Percentiles rank a stretch among this genome's conserved stretches.
Conservation (phyloP, 2,329 filamentous ascomycete species). For the Beauveria scarabaeidicola region DNA sequence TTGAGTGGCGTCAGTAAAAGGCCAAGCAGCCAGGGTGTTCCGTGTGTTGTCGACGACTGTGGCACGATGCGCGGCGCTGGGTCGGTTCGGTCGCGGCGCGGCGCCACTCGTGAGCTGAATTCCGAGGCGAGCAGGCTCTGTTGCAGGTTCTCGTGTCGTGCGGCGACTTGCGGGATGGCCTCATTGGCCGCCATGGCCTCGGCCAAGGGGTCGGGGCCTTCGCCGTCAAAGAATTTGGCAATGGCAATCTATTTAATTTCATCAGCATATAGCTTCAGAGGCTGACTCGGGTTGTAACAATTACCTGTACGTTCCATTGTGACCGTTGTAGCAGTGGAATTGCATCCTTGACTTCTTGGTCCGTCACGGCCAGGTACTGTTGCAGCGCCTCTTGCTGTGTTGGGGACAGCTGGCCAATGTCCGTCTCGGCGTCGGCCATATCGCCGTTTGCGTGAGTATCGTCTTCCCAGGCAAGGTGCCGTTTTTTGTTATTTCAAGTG, state of each 20-base stretch:
- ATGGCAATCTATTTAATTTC: conserved; percentile 68
- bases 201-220: conserved; percentile 71
- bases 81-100: conserved; percentile 37
- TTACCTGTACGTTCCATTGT: conserved; percentile 91
- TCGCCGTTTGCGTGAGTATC: not conserved
- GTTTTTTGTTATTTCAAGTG: not conserved
- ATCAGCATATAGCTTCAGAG: not conserved
- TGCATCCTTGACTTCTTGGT: conserved; percentile 69
- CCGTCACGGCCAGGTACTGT: conserved; percentile 81
- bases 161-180: conserved; percentile 51
- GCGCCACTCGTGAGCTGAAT: conserved; percentile 17
- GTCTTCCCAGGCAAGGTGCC: not conserved
- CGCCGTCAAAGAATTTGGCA: conserved; percentile 95
- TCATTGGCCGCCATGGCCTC: conserved; percentile 59
- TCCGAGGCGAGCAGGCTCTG: conserved; percentile 40
- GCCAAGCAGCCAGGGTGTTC: conserved; percentile 66
- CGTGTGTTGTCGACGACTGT: conserved; percentile 58
- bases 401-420: conserved; percentile 62
- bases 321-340: conserved; percentile 73
- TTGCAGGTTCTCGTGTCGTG: conserved; percentile 66
- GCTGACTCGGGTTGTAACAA: not conserved
- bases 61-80: conserved; percentile 80
- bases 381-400: conserved; percentile 77
- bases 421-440: conserved; percentile 31
- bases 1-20: conserved; percentile 76